A percentile compares a stretch with the other conserved stretches of the same genome.
Conservation (phyloP, 768 basidiomycete species). For the Rubroboletus pulcherrimus region DNA sequence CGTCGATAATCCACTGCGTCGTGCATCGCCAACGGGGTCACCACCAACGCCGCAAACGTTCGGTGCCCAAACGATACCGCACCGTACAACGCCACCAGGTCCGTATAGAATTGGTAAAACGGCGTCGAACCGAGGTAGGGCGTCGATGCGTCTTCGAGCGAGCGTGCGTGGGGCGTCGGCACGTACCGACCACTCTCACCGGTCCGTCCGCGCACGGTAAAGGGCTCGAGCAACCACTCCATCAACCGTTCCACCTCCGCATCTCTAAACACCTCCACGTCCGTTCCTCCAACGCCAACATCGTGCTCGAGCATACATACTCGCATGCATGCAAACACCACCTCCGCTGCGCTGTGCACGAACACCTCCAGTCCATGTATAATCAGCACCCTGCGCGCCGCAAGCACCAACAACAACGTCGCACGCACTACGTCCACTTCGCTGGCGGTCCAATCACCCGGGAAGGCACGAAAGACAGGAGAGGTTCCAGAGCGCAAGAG, state of each 20-base stretch:
- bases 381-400: conserved; percentile 44
- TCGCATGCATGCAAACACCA: conserved; percentile 82
- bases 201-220: conserved; percentile 30
- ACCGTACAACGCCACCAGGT: conserved; percentile 88
- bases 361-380: conserved; percentile 40
- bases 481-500: conserved; percentile 76
- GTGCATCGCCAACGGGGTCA: conserved; percentile 71
- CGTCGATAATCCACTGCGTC: conserved; percentile 83
- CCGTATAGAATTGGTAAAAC: conserved; percentile 93
- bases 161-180: conserved; percentile 11
- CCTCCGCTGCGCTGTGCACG: conserved; percentile 19
- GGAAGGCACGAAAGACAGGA: conserved; percentile 63
- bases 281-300: conserved; percentile 25
- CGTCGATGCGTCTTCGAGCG: conserved; percentile 52
- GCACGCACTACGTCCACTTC: conserved; percentile 76
- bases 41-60: conserved; percentile 68
- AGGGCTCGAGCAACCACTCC: conserved; percentile 55
- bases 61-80: conserved; percentile 84
- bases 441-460: conserved; percentile 69
- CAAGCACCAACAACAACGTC: conserved; percentile 57
- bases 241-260: conserved; percentile 54
- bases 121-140: conserved; percentile 64
- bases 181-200: neutral
- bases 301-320: conserved; percentile 96
- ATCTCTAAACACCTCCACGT: conserved; percentile 80